These are phyloP conservation scores for Chlorella vulgaris DNA, from an alignment of 139 green algal species.

Conservation along the genomic window DNA sequence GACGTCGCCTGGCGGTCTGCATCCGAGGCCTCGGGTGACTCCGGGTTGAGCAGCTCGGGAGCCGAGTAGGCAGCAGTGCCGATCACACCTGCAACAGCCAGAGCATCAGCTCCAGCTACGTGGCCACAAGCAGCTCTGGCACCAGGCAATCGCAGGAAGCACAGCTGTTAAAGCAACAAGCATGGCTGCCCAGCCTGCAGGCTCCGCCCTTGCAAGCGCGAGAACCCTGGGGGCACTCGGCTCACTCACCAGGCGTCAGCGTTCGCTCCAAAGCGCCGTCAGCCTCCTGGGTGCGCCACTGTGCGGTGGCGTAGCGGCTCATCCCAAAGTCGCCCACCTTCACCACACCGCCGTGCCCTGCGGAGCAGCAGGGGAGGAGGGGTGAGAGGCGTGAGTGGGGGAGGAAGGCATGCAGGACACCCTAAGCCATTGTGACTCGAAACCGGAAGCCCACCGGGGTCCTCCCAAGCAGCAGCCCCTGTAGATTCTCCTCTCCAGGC, in stretches of 20 bases:
- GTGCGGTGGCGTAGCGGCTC: constrained; percentile 38
- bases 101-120: background rate
- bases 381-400: too few species aligned
- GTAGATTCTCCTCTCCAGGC: too few species aligned
- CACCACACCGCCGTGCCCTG: constrained; percentile 55
- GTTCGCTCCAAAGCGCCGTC: constrained; percentile 21
- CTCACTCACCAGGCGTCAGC: constrained; percentile 24
- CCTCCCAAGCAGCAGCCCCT: too few species aligned
- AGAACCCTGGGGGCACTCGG: background rate
- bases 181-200: background rate
- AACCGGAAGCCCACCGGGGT: too few species aligned
- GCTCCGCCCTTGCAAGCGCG: too few species aligned
- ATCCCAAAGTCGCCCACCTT: constrained; percentile 67
- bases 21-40: background rate
- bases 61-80: constrained; percentile 51
- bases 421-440: too few species aligned
- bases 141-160: too few species aligned
- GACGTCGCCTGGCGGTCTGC: background rate
- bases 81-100: constrained; percentile 36
- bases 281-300: background rate
- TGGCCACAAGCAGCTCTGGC: background rate
- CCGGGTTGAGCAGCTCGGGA: constrained; percentile 54
- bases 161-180: too few species aligned
- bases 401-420: too few species aligned
- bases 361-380: background rate